Conservation (phyloP, 2,329 filamentous ascomycete genomes). For the Fusarium newnesense region DNA sequence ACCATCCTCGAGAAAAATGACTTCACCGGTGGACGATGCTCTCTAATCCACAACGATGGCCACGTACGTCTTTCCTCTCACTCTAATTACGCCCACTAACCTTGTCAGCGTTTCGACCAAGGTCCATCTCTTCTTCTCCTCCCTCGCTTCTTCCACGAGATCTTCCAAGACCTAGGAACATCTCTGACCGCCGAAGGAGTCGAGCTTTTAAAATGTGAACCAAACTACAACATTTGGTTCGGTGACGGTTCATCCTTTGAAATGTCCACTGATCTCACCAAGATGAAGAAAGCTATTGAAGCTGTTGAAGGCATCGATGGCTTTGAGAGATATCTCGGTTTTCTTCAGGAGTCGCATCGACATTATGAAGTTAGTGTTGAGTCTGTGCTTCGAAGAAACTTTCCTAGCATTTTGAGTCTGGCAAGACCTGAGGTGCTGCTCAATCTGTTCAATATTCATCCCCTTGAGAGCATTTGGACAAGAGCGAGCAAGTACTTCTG, state of each 20-base stretch:
- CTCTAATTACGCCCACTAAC: background rate
- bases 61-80: constrained; percentile 42
- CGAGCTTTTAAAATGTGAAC: constrained; percentile 75
- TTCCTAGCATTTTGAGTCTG: constrained; percentile 68
- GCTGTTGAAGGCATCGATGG: constrained; percentile 78
- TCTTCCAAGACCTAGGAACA: constrained; percentile 75
- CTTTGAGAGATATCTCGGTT: constrained; percentile 74
- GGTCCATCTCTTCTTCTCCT: constrained; percentile 79
- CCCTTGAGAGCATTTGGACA: constrained; percentile 76
- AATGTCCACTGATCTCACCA: constrained; percentile 73
- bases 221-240: constrained; percentile 82
- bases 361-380: constrained; percentile 76
- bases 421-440: constrained; percentile 66
- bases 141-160: constrained; percentile 75
- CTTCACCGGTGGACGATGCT: constrained; percentile 78
- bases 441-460: constrained; percentile 71
- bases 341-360: constrained; percentile 72
- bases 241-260: constrained; percentile 72
- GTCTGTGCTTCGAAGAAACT: constrained; percentile 75
- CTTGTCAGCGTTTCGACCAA: constrained; percentile 74
- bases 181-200: constrained; percentile 73
- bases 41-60: constrained; percentile 68
- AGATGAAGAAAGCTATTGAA: constrained; percentile 78
- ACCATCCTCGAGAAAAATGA: constrained; percentile 82
- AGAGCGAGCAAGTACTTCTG: constrained; percentile 74